phyloP scores from a whole-genome alignment of 2,329 filamentous ascomycete species.

The Aureobasidium musti region DNA sequence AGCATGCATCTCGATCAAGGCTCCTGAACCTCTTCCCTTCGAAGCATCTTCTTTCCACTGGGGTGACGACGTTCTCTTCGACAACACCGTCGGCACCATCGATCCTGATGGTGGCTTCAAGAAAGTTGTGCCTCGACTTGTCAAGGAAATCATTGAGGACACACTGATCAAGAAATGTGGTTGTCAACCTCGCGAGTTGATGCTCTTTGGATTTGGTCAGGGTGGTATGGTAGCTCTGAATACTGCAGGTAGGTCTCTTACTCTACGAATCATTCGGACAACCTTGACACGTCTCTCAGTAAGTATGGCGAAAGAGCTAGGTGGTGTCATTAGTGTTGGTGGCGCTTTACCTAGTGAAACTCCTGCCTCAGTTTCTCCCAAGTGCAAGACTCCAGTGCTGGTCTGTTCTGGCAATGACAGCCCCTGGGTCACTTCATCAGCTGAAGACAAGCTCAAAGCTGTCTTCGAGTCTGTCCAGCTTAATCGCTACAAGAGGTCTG shows the following conservation, averaged over 20 bases:
- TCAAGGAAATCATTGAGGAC: slow-evolving; percentile 48
- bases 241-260: slow-evolving; percentile 42
- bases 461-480: slow-evolving; percentile 59
- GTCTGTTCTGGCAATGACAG: slow-evolving; percentile 59
- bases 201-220: slow-evolving; percentile 60
- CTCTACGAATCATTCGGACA: background rate
- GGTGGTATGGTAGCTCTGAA: slow-evolving; percentile 59
- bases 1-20: slow-evolving; percentile 71
- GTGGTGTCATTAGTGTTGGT: slow-evolving; percentile 65
- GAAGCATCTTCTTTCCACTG: slow-evolving; percentile 66
- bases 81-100: slow-evolving; percentile 52
- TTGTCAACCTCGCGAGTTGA: slow-evolving; percentile 53
- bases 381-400: slow-evolving; percentile 65
- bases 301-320: slow-evolving; percentile 46
- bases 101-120: slow-evolving; percentile 59
- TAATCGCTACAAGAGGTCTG: slow-evolving; percentile 67
- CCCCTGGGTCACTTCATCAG: slow-evolving; percentile 58
- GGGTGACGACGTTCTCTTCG: slow-evolving; percentile 61
- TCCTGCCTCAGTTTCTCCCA: slow-evolving; percentile 48
- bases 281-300: slow-evolving; percentile 12
- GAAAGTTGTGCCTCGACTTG: slow-evolving; percentile 46
- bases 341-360: slow-evolving; percentile 57
- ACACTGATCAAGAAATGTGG: slow-evolving; percentile 53
- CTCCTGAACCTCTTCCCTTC: slow-evolving; percentile 67
- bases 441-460: slow-evolving; percentile 63